phyloP scores from a whole-genome alignment of 345 rosid genomes.

The Litchi chinensis region DNA sequence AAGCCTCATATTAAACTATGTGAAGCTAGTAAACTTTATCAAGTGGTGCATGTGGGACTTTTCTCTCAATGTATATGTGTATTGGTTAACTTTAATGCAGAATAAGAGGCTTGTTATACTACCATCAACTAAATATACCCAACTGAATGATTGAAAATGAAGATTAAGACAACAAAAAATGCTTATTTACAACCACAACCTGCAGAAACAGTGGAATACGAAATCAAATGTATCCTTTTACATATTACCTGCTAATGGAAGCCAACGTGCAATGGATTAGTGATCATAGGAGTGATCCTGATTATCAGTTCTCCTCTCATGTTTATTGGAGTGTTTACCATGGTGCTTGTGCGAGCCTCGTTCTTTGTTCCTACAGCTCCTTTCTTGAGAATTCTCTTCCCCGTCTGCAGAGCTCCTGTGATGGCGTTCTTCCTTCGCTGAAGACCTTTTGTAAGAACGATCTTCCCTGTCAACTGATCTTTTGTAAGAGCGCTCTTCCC shows the following conservation, averaged over 20 bases:
- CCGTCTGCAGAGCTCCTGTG: slow-evolving; percentile 24
- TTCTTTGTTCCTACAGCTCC: slow-evolving; percentile 35
- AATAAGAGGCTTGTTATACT: too few relatives aligned
- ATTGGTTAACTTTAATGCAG: too few relatives aligned
- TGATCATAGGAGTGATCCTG: slow-evolving; percentile 23
- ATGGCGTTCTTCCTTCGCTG: slow-evolving; percentile 22
- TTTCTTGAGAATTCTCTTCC: slow-evolving; percentile 22
- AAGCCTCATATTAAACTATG: too few relatives aligned
- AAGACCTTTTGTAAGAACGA: slow-evolving; percentile 1
- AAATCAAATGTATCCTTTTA: neutral
- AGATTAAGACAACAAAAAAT: neutral
- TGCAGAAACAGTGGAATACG: neutral
- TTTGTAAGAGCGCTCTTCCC: slow-evolving; percentile 20
- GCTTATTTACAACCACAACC: neutral
- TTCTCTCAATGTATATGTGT: too few relatives aligned
- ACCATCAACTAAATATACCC: neutral
- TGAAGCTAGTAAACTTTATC: too few relatives aligned
- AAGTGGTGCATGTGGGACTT: too few relatives aligned
- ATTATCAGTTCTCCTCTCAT: slow-evolving; percentile 23
- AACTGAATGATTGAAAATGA: neutral
- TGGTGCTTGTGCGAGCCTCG: slow-evolving; percentile 27
- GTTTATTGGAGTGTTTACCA: slow-evolving; percentile 23
- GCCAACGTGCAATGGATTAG: slow-evolving; percentile 6
- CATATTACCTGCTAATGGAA: neutral
- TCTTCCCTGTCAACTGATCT: slow-evolving; percentile 34